phyloP scores from a whole-genome alignment of 768 basidiomycete species.

The Trametes coccinea region DNA sequence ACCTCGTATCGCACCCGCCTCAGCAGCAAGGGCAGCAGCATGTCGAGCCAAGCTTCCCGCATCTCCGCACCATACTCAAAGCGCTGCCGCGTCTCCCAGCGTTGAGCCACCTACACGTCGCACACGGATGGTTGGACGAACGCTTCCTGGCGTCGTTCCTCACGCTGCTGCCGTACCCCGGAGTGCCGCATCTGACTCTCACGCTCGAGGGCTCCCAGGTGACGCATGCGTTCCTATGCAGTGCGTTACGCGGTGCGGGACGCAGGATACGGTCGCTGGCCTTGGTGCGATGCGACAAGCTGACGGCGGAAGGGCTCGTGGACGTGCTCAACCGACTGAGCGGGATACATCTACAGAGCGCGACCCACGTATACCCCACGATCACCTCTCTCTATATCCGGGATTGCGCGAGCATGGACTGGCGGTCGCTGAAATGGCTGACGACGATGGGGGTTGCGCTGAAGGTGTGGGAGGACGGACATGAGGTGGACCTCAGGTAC shows the following conservation, averaged over 20 bases:
- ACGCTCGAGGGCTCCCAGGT: constrained; percentile 26
- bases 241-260: constrained; percentile 8
- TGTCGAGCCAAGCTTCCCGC: constrained; percentile 13
- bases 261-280: constrained; percentile 18
- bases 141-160: constrained; percentile 29
- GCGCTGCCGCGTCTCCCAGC: constrained; percentile 27
- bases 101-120: constrained; percentile 24
- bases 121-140: constrained; percentile 29
- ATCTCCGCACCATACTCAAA: constrained; percentile 27
- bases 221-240: constrained; percentile 25
- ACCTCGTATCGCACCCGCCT: constrained; percentile 39
- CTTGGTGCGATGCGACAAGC: constrained; percentile 17
- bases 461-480: constrained; percentile 22
- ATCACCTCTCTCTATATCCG: constrained; percentile 18
- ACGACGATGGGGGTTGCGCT: constrained; percentile 13
- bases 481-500: constrained; percentile 21
- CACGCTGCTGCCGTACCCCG: constrained; percentile 17
- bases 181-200: constrained; percentile 26
- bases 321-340: constrained; percentile 15
- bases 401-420: constrained; percentile 22
- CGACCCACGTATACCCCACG: background rate
- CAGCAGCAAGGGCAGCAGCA: background rate
- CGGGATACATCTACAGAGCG: constrained; percentile 8
- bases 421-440: constrained; percentile 20
- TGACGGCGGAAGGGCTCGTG: constrained; percentile 20